Base-by-base conservation (phyloP, 805 yeast species). In the Teunomyces tritomae region DNA sequence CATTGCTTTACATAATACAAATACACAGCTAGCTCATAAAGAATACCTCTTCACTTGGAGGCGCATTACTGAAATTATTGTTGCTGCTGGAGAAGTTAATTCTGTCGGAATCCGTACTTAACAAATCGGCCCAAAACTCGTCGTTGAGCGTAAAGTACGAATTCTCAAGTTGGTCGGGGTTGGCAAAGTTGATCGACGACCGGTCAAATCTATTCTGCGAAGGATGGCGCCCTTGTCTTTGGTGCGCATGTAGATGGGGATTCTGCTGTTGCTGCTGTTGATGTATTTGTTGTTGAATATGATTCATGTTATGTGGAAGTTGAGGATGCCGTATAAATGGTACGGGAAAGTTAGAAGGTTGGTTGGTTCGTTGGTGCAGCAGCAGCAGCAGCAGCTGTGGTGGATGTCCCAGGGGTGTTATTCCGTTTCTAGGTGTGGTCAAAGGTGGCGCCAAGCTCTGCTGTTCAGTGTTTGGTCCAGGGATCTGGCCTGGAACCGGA, bases 71-170 rank as follows among this genome's bases (percentile, higher is more conserved):
- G 26, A 29, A 9, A 27, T 49, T 47, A 39, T 51, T 58, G 13
- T 26, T 42, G 45, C n/a, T 53, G 48, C 57, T 67, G 6, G 69
- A 59, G 43, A 71, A 68, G 46, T 70, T 65, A 40, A 70, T 56
- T 44, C 62, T 61, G 54, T 70, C 68, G 13, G 68, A 52, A 36
- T 58, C 67, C 0, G 70, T 59, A 44, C 68, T 68, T 28, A 78
- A 59, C 29, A 78, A 62, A 49, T 84, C 87, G 30, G 82, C 74
- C 90, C 90, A 85, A 55, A 85, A 82, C 57, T 85, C 90, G 57
- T 84, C 90, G 49, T 80, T 82, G 30, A 84, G 62, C 8, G 82
- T 77, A 68, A 76, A 73, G 42, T 74, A 76, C 8, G 83, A 79
- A 55, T 69, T 68, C 40, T 78, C 80, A 16, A 73, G 56, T 43